Conservation (phyloP, 176 grass and related monocot genomes). For the Saccharum spontaneum region DNA sequence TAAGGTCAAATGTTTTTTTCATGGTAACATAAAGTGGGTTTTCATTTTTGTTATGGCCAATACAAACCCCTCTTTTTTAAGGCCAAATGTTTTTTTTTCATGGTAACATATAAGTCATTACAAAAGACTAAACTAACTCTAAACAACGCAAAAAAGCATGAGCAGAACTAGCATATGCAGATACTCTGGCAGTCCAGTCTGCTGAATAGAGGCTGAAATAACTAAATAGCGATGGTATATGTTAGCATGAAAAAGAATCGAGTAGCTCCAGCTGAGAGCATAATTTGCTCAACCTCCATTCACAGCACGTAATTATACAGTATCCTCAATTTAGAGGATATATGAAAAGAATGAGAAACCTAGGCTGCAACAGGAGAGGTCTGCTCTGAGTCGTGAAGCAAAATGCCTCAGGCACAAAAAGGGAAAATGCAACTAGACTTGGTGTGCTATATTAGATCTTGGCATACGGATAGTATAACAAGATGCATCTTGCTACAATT, state of each 20-base stretch:
- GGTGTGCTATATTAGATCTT: not conserved
- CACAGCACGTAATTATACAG: not conserved
- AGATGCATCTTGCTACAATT: not conserved
- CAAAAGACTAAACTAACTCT: not conserved
- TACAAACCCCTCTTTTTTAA: not conserved
- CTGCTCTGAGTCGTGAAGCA: not conserved
- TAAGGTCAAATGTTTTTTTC: not conserved
- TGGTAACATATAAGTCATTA: not conserved
- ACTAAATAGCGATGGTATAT: not conserved
- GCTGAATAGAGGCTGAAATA: not conserved
- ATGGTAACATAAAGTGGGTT: not conserved
- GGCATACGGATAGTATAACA: not conserved
- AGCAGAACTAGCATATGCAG: not conserved
- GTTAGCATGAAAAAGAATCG: not conserved
- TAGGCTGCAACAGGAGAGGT: not conserved
- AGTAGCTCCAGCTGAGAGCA: not conserved
- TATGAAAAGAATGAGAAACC: not conserved
- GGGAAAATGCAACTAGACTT: not conserved
- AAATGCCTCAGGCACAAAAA: not conserved
- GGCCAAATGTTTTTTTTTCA: not conserved
- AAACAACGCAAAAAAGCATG: not conserved
- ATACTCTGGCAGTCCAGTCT: not conserved
- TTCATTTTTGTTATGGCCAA: not conserved
- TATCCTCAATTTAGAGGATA: not conserved
- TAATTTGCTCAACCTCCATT: not conserved